Evolutionary conservation across 1,139 yeast species (phyloP).

Genomic region (Nematodospora anomalae): DNA sequence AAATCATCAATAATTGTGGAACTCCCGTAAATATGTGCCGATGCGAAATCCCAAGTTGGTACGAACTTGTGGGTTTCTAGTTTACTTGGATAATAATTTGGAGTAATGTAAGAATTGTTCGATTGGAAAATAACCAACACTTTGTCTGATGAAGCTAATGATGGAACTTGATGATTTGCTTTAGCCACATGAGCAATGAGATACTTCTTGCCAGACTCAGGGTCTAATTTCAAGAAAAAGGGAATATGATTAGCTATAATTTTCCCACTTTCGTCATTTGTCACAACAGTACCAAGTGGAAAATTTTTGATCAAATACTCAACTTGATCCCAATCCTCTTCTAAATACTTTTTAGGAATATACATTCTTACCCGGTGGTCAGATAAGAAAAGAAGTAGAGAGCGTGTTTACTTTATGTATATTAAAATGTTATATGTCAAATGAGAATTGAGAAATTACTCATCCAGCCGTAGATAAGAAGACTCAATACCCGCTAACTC

Average conservation of each 20-base stretch:
- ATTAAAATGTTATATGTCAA: neutral
- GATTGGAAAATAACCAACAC: constrained; percentile 59
- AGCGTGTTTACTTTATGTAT: neutral
- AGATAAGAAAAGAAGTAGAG: neutral
- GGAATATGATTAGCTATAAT: constrained; percentile 62
- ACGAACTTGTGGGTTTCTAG: constrained; percentile 60
- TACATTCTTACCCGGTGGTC: constrained; percentile 27
- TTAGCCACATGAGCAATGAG: constrained; percentile 61
- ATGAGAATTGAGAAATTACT: neutral
- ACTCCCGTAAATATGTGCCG: constrained; percentile 59
- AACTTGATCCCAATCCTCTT: constrained; percentile 40
- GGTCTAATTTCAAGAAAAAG: constrained; percentile 41
- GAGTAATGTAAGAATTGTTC: constrained; percentile 56
- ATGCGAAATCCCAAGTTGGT: constrained; percentile 73
- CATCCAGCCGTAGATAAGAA: neutral
- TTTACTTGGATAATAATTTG: constrained; percentile 61
- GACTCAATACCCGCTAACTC: neutral
- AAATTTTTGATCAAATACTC: constrained; percentile 42
- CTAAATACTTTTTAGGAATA: constrained; percentile 30
- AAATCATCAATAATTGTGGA: constrained; percentile 49
- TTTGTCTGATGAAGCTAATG: constrained; percentile 38
- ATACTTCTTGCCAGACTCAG: constrained; percentile 37
- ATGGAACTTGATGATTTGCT: constrained; percentile 52
- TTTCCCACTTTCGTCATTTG: constrained; percentile 36
- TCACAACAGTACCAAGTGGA: constrained; percentile 56